Evolutionary conservation across 23 red algal species (phyloP).

Genomic region (Gracilaria domingensis): DNA sequence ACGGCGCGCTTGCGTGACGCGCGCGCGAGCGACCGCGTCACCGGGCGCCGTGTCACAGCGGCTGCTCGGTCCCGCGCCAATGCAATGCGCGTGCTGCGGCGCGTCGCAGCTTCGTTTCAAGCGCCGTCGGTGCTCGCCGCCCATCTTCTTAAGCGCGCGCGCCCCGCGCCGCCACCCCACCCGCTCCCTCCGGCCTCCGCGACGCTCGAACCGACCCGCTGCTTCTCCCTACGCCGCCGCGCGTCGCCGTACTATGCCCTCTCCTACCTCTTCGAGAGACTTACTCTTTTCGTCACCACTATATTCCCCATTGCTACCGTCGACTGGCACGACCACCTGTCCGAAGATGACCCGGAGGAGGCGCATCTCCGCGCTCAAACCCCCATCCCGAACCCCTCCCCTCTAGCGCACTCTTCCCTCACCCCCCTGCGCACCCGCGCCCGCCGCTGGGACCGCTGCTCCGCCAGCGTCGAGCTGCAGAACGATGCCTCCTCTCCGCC

Average conservation of each 20-base stretch:
- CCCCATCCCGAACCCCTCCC: background rate
- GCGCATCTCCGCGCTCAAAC: background rate
- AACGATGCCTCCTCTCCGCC: background rate
- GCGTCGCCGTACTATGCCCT: background rate
- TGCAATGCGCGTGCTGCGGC: background rate
- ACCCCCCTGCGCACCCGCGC: background rate
- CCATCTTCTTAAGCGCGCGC: background rate
- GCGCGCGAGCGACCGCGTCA: no score
- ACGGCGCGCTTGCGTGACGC: no score
- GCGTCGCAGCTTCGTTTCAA: background rate
- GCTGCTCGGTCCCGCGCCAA: background rate
- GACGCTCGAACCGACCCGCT: no score
- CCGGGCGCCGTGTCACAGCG: no score
- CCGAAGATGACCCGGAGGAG: slow-evolving; percentile 6
- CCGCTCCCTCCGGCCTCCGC: no score
- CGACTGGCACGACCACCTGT: slow-evolving; percentile 28
- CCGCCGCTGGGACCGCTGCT: slow-evolving; percentile 7
- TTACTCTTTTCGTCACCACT: background rate
- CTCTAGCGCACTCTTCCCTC: background rate
- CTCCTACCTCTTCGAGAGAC: slow-evolving; percentile 28
- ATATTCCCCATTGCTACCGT: slow-evolving; percentile 4
- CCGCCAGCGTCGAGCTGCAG: slow-evolving; percentile 1
- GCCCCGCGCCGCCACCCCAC: no score
- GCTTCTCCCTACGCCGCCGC: background rate
- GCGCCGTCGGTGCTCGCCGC: background rate